phyloP scores from a whole-genome alignment of 2,329 filamentous ascomycete genomes.

The Sporothrix globosa region DNA sequence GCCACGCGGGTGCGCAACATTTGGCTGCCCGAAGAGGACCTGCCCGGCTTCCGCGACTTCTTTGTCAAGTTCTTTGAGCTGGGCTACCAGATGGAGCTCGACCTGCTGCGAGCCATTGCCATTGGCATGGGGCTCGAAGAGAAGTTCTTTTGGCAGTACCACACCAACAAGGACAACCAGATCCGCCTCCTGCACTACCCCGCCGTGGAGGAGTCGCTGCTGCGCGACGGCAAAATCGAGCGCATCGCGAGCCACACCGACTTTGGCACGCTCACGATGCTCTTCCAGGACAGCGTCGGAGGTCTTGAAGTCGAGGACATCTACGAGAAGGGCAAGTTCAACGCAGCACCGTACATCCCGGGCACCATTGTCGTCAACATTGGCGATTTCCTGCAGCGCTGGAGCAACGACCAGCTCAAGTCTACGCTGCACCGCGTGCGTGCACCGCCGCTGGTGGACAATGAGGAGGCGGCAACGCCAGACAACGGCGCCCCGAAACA shows the following conservation, averaged over 20 bases:
- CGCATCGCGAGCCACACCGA: conserved; percentile 43
- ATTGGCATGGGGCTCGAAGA: conserved; percentile 43
- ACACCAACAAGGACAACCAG: conserved; percentile 61
- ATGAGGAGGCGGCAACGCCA: conserved; percentile 39
- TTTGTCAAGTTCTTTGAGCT: conserved; percentile 42
- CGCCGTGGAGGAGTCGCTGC: conserved; percentile 40
- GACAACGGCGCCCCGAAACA: not conserved
- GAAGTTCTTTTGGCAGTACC: conserved; percentile 43
- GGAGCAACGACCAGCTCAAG: conserved; percentile 45
- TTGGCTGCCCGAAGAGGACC: conserved; percentile 45
- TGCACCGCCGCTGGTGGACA: conserved; percentile 31
- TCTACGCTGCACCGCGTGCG: conserved; percentile 35
- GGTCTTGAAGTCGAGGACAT: conserved; percentile 51
- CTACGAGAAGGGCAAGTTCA: conserved; percentile 44
- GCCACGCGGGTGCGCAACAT: conserved; percentile 45
- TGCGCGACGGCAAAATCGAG: conserved; percentile 39
- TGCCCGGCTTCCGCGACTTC: conserved; percentile 46
- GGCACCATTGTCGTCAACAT: conserved; percentile 47
- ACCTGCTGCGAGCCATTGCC: conserved; percentile 42
- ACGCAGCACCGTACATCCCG: conserved; percentile 43
- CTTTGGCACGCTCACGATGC: conserved; percentile 50
- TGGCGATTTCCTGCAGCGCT: conserved; percentile 48
- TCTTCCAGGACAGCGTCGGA: conserved; percentile 50
- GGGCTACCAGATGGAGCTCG: conserved; percentile 40
- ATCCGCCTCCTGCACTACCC: conserved; percentile 62